Evolutionary conservation across 805 yeast species (phyloP), one percentile per base, ranked within the genome.

Genomic region (Metahyphopichia silvanorum): DNA sequence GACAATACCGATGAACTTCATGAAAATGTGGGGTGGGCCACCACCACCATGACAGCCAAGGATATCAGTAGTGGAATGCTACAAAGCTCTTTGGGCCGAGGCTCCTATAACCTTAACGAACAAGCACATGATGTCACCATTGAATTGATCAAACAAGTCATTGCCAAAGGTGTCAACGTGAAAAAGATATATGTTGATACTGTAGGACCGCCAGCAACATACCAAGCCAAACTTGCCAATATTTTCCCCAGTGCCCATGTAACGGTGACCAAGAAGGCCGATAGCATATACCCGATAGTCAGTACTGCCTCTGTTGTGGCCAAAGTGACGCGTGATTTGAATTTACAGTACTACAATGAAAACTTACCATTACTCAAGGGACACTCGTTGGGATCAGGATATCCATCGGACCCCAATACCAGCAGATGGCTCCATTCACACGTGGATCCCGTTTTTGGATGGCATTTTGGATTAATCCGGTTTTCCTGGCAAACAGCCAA

Each of bases 51-150:
- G 73, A 82, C 95, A 0, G 89, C 98, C 0, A 63, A 77, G 25
- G 98, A 91, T 51, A 91, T 93, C 5, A 77, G 88, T 5, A 69
- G 81, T 7, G 96, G 95, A 4, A 93, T 93, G 99, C 71, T 88
- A 23, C 68, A 69, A 16, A 66, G 77, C 4, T 53, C 68, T 54
- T 46, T 55, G 16, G 69, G 69, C 0, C 57, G 57, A n/a, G 76
- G 78, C 1, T 66, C 74, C 8, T 77, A 78, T 50, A 91, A 91
- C 51, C 66, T 93, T 53, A 93, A 94, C 54, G 95, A 84, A 46
- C 98, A 93, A 58, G 98, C 98, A 0, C 98, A 93, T 51, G 95
- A 88, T 48, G 81, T 95, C 0, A 93, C 99, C 0, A 89, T 89
- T 51, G 77, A 66, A 11, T 61, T 93, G 38, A 87, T 93, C 24